These are phyloP conservation scores for Teratosphaeria viscida DNA, from an alignment of 2,329 filamentous ascomycete genomes.

Conservation along the genomic window DNA sequence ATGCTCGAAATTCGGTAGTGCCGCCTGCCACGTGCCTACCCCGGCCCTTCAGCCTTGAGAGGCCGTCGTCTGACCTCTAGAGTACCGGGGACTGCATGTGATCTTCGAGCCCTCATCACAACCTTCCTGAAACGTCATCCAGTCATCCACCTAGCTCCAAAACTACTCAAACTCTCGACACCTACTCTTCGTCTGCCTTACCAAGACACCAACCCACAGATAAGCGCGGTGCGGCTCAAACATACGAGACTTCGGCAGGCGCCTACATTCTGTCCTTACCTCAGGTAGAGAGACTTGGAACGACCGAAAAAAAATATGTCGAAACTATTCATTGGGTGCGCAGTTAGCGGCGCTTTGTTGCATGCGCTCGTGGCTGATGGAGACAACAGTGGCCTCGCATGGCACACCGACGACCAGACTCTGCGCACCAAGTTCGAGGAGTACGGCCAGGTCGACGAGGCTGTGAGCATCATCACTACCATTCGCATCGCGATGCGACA, in stretches of 20 bases:
- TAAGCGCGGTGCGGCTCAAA: not conserved
- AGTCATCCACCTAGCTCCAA: not conserved
- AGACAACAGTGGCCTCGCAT: constrained; percentile 74
- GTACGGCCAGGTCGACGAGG: constrained; percentile 86
- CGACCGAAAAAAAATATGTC: constrained; percentile 51
- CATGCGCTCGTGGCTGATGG: constrained; percentile 6
- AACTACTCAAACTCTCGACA: not conserved
- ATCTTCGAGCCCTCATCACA: constrained; percentile 1
- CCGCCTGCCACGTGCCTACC: constrained; percentile 1
- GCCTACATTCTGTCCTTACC: constrained; percentile 22
- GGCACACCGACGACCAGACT: constrained; percentile 89
- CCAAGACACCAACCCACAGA: not conserved
- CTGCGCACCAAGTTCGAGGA: constrained; percentile 86
- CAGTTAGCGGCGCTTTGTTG: not conserved
- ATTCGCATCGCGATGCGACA: not conserved
- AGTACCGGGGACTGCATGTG: not conserved
- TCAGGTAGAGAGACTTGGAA: constrained; percentile 9
- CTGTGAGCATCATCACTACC: constrained; percentile 55
- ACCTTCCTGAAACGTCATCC: constrained; percentile 1
- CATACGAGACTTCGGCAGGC: not conserved
- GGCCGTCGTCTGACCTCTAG: not conserved
- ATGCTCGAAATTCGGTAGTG: not conserved
- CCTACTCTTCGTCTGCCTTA: not conserved
- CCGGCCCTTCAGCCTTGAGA: not conserved
- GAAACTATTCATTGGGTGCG: constrained; percentile 91